Evolutionary conservation across 768 basidiomycete species (phyloP), one percentile per base, ranked within the genome.

Genomic region (Russula lepida): DNA sequence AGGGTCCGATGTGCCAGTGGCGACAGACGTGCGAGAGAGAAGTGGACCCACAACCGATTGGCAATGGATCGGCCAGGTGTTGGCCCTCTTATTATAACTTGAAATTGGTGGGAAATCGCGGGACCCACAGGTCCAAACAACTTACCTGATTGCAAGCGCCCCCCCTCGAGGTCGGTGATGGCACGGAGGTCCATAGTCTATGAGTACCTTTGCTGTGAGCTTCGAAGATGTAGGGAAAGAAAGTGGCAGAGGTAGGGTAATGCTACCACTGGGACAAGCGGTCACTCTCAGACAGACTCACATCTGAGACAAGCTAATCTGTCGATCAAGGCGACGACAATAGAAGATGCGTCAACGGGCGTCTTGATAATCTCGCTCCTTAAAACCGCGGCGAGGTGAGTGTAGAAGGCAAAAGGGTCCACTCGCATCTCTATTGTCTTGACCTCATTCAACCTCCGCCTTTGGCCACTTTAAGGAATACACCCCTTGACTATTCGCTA

Each of bases 41-140:
- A 23, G 47, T 56, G 64, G 64, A 59, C 57, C 62, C 64, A 64
- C 63, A 64, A 60, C 41, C 39, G 46, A 56, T 48, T 27, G 44
- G 27, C 63, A 59, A 64, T 60, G 32, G 47, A 27, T 63, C 46
- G 62, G 53, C 17, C 4, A 6, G 39, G 39, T 9, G 32, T 41
- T 41, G 43, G 8, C 41, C 8, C 41, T 54, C 37, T 21, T 11
- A n/a, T n/a, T n/a, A n/a, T n/a, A 23, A 35, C 51, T 39, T 54
- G 53, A 54, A 54, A 54, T 54, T 30, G 25, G 53, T 54, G 53
- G 53, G 53, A 35, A 32, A 30, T 56, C 48, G 28, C 7, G 54
- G 65, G 65, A 66, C 65, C 65, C 63, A 66, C 65, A 66, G 46
- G 27, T 46, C 28, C 52, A 66, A 66, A 64, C 58, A 54, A 43